Evolutionary conservation across 768 basidiomycete species (phyloP).

Genomic region (Pulveroboletus ravenelii): DNA sequence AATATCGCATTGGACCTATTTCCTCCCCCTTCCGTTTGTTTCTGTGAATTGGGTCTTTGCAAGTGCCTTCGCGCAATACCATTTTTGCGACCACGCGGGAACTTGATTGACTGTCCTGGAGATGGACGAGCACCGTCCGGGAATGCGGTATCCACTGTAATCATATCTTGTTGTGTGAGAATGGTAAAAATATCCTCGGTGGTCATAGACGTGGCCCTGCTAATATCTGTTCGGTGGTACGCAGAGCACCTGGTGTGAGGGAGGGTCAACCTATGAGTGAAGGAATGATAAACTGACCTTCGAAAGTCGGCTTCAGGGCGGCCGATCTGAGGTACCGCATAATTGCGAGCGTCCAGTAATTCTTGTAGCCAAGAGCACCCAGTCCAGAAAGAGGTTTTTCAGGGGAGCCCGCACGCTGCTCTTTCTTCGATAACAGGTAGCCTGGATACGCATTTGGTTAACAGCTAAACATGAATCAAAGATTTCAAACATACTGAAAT

Average conservation of each 20-base stretch:
- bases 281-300: conserved; percentile 51
- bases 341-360: conserved; percentile 88
- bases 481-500: conserved; percentile 68
- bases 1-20: conserved; percentile 47
- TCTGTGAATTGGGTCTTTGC: conserved; percentile 49
- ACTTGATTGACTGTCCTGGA: conserved; percentile 77
- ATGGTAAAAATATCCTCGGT: conserved; percentile 80
- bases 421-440: conserved; percentile 94
- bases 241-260: conserved; percentile 18
- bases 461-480: conserved; percentile 1
- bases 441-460: conserved; percentile 44
- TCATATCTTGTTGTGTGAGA: conserved; percentile 70
- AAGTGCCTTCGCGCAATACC: conserved; percentile 62
- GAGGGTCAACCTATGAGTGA: conserved; percentile 10
- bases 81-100: conserved; percentile 60
- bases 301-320: conserved; percentile 58
- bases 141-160: conserved; percentile 46
- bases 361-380: conserved; percentile 90
- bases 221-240: conserved; percentile 58
- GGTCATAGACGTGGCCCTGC: conserved; percentile 83
- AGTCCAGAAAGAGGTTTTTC: conserved; percentile 94
- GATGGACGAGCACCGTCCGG: conserved; percentile 55
- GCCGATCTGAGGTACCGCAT: conserved; percentile 72
- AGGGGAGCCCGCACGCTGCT: conserved; percentile 83
- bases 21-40: conserved; percentile 33